A percentile compares a stretch with the other conserved stretches of the same genome.
Evolutionary conservation across 257 asterid species (phyloP).

Genomic region (Galeopsis tetrahit): DNA sequence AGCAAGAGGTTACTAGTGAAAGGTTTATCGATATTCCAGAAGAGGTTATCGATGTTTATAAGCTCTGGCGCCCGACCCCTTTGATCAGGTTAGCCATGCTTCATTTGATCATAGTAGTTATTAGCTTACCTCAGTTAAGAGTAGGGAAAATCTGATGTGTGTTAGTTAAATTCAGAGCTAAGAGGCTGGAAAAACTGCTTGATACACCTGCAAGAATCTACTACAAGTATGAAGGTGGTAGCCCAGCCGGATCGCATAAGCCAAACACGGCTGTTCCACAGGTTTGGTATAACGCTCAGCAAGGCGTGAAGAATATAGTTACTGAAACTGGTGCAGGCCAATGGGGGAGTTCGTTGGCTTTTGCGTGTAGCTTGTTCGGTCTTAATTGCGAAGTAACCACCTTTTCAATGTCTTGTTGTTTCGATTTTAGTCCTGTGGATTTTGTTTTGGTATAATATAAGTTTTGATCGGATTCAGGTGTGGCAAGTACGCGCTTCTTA

Average conservation of each 20-base stretch:
- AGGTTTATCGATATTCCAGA: slow-evolving; percentile 82
- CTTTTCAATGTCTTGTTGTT: neutral
- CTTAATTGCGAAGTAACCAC: slow-evolving; percentile 75
- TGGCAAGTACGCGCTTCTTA: slow-evolving; percentile 97
- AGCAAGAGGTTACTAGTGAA: slow-evolving; percentile 64
- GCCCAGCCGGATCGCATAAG: slow-evolving; percentile 98
- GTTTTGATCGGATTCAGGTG: slow-evolving; percentile 48
- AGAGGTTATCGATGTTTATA: slow-evolving; percentile 77
- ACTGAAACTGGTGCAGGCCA: slow-evolving; percentile 99
- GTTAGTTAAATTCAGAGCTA: slow-evolving; percentile 59
- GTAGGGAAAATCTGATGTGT: slow-evolving; percentile 36
- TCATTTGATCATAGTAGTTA: neutral
- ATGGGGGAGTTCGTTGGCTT: slow-evolving; percentile 92
- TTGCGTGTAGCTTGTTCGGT: slow-evolving; percentile 83
- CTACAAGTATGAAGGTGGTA: slow-evolving; percentile 91
- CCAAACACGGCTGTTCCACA: slow-evolving; percentile 96
- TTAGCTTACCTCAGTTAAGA: neutral
- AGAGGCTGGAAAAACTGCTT: slow-evolving; percentile 87
- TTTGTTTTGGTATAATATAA: neutral
- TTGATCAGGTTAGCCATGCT: slow-evolving; percentile 66
- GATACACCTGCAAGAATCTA: slow-evolving; percentile 91
- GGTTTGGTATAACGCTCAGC: slow-evolving; percentile 84
- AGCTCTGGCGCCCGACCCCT: slow-evolving; percentile 97
- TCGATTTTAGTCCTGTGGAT: neutral
- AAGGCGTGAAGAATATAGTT: slow-evolving; percentile 75